phyloP scores from a whole-genome alignment of 129 eudicot genomes.

The Silybum marianum region DNA sequence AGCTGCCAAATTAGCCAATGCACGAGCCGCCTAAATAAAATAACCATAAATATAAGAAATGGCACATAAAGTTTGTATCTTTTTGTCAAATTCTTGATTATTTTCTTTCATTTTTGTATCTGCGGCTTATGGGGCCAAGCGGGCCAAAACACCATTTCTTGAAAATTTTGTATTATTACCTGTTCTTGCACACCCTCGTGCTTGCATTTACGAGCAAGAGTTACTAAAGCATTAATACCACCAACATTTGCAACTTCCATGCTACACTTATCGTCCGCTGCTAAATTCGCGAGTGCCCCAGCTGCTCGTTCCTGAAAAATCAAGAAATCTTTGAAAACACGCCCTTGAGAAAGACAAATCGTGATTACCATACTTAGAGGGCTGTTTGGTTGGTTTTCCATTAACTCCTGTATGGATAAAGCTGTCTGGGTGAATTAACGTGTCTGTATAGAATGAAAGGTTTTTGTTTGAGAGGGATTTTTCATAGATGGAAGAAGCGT shows the following conservation, averaged over 20 bases:
- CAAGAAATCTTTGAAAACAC: constrained; percentile 9
- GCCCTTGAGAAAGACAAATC: background rate
- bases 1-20: constrained; percentile 97
- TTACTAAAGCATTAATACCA: constrained; percentile 94
- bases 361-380: background rate
- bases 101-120: background rate
- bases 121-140: no score
- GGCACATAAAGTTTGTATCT: constrained; percentile 1
- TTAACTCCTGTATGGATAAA: no score
- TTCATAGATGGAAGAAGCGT: no score
- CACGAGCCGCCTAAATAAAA: constrained; percentile 89
- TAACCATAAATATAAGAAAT: constrained; percentile 10
- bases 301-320: constrained; percentile 93
- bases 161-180: no score
- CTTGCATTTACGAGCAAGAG: constrained; percentile 82
- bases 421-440: no score
- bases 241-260: constrained; percentile 85
- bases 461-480: no score
- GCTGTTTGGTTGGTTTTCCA: no score
- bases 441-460: no score
- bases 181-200: constrained; percentile 78
- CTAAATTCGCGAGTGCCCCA: constrained; percentile 98
- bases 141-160: no score
- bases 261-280: constrained; percentile 97
- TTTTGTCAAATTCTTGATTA: constrained; percentile 19